These are phyloP conservation scores for Neurospora tetraspora DNA, from an alignment of 495 filamentous ascomycete genomes.

Conservation along the genomic window DNA sequence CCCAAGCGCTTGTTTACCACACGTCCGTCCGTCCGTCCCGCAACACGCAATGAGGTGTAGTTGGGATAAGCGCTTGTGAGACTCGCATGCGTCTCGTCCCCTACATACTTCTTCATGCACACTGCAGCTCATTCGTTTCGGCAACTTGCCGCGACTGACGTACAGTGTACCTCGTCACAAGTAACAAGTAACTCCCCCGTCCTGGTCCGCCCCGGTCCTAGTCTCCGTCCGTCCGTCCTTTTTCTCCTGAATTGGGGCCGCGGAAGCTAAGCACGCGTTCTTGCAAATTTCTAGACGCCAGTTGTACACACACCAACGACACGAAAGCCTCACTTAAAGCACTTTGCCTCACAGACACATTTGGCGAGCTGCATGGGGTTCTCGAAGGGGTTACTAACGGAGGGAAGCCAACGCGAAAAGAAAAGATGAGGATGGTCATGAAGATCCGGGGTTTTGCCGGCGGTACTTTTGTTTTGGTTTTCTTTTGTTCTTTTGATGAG, in stretches of 20 bases:
- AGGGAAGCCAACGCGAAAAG: not conserved
- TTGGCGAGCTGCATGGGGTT: not conserved
- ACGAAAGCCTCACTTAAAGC: not conserved
- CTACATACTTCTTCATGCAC: not conserved
- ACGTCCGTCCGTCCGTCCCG: not conserved
- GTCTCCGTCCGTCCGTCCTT: not conserved
- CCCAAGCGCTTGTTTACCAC: not conserved
- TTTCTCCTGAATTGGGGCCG: not conserved
- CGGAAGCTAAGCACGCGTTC: not conserved
- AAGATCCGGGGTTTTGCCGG: not conserved
- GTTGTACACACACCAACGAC: not conserved
- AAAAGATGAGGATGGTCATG: not conserved
- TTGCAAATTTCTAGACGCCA: not conserved
- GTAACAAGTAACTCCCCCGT: not conserved
- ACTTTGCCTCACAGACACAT: not conserved
- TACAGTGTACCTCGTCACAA: too few species aligned
- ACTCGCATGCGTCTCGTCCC: not conserved
- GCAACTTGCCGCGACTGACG: not conserved
- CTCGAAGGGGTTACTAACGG: not conserved
- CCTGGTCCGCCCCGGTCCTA: not conserved
- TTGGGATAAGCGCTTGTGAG: not conserved
- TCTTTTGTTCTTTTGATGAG: not conserved
- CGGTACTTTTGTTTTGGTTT: not conserved
- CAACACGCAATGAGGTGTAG: not conserved
- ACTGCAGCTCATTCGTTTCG: not conserved